Conservation (phyloP, 164 flowering plant species). For the Kingdonia uniflora region DNA sequence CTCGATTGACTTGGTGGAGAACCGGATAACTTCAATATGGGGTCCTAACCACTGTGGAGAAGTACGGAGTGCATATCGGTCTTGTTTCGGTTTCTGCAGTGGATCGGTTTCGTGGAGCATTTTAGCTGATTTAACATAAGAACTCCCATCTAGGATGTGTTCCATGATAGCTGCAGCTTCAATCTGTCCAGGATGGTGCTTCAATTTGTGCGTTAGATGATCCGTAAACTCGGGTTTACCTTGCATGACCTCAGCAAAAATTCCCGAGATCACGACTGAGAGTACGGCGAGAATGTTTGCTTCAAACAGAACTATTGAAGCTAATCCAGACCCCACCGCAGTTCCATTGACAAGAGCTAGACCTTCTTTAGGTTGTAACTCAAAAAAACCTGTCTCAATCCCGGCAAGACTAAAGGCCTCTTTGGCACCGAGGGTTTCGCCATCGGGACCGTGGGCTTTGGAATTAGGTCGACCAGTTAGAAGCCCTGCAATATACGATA, state of each 20-base stretch:
- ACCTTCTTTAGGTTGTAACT: slow-evolving; percentile 15
- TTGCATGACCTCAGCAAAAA: slow-evolving; percentile 15
- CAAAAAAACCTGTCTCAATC: slow-evolving; percentile 5
- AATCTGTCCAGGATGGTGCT: slow-evolving; percentile 23
- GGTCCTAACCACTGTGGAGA: slow-evolving; percentile 17
- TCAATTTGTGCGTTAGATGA: slow-evolving; percentile 14
- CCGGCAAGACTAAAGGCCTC: slow-evolving; percentile 9
- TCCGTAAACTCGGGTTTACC: slow-evolving; percentile 16
- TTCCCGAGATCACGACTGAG: slow-evolving; percentile 6
- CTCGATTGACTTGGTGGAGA: slow-evolving; percentile 20
- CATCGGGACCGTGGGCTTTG: not conserved
- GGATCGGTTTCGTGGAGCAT: slow-evolving; percentile 8
- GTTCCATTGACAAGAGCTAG: slow-evolving; percentile 16
- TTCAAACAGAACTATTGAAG: slow-evolving; percentile 12
- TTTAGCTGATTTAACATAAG: slow-evolving; percentile 12
- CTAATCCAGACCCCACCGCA: slow-evolving; percentile 16
- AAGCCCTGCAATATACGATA: slow-evolving; percentile 12
- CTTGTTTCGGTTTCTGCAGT: slow-evolving; percentile 14
- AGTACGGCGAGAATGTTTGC: slow-evolving; percentile 12
- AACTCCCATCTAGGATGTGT: slow-evolving; percentile 8
- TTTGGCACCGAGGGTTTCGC: not conserved
- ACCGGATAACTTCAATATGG: slow-evolving; percentile 22
- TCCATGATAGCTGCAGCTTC: slow-evolving; percentile 22
- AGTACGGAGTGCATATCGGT: slow-evolving; percentile 14
- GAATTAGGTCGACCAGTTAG: slow-evolving; percentile 12